Evolutionary conservation across 2,329 filamentous ascomycete species (phyloP), one percentile per base, ranked within the genome.

Genomic region (Monilinia aucupariae): DNA sequence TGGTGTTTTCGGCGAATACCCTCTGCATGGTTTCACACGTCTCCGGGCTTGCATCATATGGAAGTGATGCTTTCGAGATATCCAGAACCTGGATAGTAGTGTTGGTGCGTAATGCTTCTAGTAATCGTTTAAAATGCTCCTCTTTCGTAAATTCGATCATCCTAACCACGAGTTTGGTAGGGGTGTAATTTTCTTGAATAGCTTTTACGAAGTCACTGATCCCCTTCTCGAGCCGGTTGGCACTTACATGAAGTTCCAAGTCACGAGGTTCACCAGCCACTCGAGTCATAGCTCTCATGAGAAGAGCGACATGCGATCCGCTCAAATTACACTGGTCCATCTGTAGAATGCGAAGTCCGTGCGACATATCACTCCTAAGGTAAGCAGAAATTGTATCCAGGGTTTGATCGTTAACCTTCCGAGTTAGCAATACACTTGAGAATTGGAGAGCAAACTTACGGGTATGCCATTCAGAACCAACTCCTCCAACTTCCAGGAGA

Each of bases 41-140:
- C 63, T 88, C 85, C 12, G 83, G 81, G 10, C 84, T 82, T 3
- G 87, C 87, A 71, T 90, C 87, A 61, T 85, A 85, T 17, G 87
- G 87, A 27, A 90, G 76, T 0, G 86, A 89, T 1, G 85, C 85
- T 67, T 88, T 86, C 1, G 87, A 89, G 32, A 90, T 85, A 72
- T 90, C 87, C 20, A 90, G 75, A 68, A 82, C 85, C 55, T 79
- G 80, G 55, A 89, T 81, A 0, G 84, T 85, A 22, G 77, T 84
- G 70, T 90, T 90, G 49, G 77, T 77, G 6, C 81, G 81, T 55
- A 90, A 70, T 1, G 87, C 86, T 64, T 82, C 76, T 8, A 89
- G 78, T 54, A 90, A 76, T 63, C 84, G 80, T 43, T 84, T 80
- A 67, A 90, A 90, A 45, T 73, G 66, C 41, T 71, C 69, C 59